phyloP scores from a whole-genome alignment of 2,329 filamentous ascomycete genomes.

The Iodosphaeria phyllophila region DNA sequence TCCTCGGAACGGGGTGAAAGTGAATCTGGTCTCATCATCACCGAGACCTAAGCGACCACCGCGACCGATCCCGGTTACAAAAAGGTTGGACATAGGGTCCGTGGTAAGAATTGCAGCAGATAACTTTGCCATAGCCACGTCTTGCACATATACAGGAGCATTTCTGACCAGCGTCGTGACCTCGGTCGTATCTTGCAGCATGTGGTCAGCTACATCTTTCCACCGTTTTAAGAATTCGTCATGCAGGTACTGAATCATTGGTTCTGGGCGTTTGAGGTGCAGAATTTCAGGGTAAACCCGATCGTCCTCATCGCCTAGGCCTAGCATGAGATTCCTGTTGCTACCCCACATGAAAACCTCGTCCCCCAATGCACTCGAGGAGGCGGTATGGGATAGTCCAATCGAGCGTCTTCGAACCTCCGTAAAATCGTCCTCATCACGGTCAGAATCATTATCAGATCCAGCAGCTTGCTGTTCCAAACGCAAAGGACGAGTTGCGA shows the following conservation, averaged over 20 bases:
- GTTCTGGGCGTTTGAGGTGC: conserved; percentile 53
- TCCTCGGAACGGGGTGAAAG: conserved; percentile 64
- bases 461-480: conserved; percentile 10
- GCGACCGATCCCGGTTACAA: conserved; percentile 80
- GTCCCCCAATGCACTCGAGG: conserved; percentile 35
- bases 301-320: conserved; percentile 90
- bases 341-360: conserved; percentile 90
- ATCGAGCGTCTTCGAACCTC: no score
- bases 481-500: conserved; percentile 54
- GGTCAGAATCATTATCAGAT: conserved; percentile 33
- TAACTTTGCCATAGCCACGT: conserved; percentile 76
- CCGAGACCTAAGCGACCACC: conserved; percentile 79
- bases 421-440: conserved; percentile 22
- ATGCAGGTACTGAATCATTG: conserved; percentile 57
- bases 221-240: no score
- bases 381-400: conserved; percentile 9
- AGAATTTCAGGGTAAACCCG: conserved; percentile 84
- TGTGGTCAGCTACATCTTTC: no score
- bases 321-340: conserved; percentile 85
- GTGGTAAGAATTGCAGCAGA: conserved; percentile 77
- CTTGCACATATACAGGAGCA: conserved; percentile 56
- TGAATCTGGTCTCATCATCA: conserved; percentile 77
- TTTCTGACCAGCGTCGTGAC: conserved; percentile 58
- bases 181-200: conserved; percentile 29
- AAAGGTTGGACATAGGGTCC: conserved; percentile 78